A percentile compares a stretch with the other conserved stretches of the same genome.
These are phyloP conservation scores for Aspergillus pseudoglaucus DNA, from an alignment of 2,329 filamentous ascomycete genomes.

Conservation along the genomic window DNA sequence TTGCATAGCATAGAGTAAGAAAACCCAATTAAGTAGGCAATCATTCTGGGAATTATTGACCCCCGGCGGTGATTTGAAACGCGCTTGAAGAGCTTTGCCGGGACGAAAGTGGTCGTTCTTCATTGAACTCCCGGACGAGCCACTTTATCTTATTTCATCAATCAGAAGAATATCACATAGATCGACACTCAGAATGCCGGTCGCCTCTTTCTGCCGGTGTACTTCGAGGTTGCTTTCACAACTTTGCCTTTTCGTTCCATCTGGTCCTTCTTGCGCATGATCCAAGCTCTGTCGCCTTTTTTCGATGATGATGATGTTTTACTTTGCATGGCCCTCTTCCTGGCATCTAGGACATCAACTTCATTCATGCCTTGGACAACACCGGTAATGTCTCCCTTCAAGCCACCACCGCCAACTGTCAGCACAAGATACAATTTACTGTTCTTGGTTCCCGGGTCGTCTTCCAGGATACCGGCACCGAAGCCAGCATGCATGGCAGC, in stretches of 20 bases:
- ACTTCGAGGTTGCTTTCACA: conserved; percentile 86
- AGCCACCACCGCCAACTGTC: conserved; percentile 70
- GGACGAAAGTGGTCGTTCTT: background rate
- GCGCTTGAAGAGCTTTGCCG: too few relatives aligned
- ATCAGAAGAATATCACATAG: background rate
- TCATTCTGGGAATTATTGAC: too few relatives aligned
- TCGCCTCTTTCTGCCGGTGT: conserved; percentile 82
- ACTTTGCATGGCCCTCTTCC: conserved; percentile 44
- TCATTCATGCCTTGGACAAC: conserved; percentile 84
- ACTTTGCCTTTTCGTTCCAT: conserved; percentile 93
- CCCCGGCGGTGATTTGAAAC: too few relatives aligned
- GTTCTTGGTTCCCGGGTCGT: conserved; percentile 94
- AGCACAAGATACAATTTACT: conserved; percentile 93
- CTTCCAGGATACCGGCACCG: conserved; percentile 87
- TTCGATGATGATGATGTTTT: conserved; percentile 35
- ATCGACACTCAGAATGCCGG: conserved; percentile 58
- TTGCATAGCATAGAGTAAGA: too few relatives aligned
- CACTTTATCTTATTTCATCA: too few relatives aligned
- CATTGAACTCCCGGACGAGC: background rate
- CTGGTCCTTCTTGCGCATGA: conserved; percentile 67
- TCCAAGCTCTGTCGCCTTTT: conserved; percentile 48
- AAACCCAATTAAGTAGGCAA: too few relatives aligned
- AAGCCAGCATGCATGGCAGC: conserved; percentile 93
- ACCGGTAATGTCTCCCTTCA: conserved; percentile 71
- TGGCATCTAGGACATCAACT: conserved; percentile 71